phyloP scores from a whole-genome alignment of 306 rosid genomes.

The Cucumis melo region DNA sequence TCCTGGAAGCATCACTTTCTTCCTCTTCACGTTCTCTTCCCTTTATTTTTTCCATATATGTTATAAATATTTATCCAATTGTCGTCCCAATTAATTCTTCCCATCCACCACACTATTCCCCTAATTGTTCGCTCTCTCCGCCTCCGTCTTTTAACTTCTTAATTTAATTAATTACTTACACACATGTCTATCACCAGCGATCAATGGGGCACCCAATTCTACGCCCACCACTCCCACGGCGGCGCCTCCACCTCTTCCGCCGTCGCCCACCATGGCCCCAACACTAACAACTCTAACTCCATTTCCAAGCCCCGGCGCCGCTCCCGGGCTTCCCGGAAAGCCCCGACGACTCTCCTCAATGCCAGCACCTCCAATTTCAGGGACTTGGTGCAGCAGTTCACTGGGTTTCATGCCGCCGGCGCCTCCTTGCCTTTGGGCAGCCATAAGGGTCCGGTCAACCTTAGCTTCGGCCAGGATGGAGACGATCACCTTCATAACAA shows the following conservation, averaged over 20 bases:
- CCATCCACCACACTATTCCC: background rate
- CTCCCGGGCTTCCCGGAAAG: conserved; percentile 54
- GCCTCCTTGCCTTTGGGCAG: conserved; percentile 19
- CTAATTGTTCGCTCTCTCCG: background rate
- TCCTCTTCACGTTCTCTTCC: conserved; percentile 11
- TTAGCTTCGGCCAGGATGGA: conserved; percentile 29
- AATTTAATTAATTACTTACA: too few relatives aligned
- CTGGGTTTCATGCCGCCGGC: conserved; percentile 40
- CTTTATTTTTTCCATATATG: too few relatives aligned
- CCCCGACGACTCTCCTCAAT: conserved; percentile 53
- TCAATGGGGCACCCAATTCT: conserved; percentile 36
- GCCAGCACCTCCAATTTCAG: conserved; percentile 61
- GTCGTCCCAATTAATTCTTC: background rate
- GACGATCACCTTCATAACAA: background rate
- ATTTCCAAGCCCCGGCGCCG: conserved; percentile 26
- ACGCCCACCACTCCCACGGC: conserved; percentile 4
- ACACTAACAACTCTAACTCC: conserved; percentile 10
- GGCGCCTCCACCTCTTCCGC: conserved; percentile 2
- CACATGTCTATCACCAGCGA: conserved; percentile 11
- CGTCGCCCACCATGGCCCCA: background rate
- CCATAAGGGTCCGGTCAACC: conserved; percentile 59
- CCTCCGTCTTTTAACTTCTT: background rate
- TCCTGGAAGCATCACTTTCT: conserved; percentile 39
- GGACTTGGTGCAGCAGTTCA: conserved; percentile 73
- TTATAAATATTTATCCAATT: too few relatives aligned